Conservation (phyloP, 345 rosid genomes). For the Brassica nigra region DNA sequence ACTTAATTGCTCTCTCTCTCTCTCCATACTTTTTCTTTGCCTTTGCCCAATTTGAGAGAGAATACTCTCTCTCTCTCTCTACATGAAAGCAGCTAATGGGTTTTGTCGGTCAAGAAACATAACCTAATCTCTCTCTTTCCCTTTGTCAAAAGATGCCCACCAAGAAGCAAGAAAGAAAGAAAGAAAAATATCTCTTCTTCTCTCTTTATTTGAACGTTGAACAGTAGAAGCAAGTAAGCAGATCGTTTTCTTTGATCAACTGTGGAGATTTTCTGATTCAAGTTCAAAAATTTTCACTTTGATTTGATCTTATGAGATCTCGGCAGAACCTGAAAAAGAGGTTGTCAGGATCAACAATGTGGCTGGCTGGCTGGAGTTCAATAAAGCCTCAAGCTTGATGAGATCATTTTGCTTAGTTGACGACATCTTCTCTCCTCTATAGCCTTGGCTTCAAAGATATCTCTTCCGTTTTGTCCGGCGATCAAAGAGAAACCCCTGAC, state of each 20-base stretch:
- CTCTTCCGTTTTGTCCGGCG: not conserved
- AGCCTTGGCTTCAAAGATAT: not conserved
- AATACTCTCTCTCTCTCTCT: slow-evolving; percentile 1
- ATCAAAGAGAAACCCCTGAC: not conserved
- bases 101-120: slow-evolving; percentile 37
- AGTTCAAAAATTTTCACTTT: not conserved
- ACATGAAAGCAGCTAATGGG: slow-evolving; percentile 28
- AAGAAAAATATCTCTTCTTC: not conserved
- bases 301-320: not conserved
- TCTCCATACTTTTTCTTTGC: slow-evolving; percentile 16
- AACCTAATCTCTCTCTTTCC: not conserved
- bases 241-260: not conserved
- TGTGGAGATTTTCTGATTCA: not conserved
- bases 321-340: not conserved
- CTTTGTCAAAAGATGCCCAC: slow-evolving; percentile 46
- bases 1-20: slow-evolving; percentile 1
- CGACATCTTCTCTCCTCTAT: not conserved
- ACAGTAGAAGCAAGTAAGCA: not conserved
- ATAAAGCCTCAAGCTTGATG: not conserved
- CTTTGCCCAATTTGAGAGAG: slow-evolving; percentile 35
- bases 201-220: slow-evolving; percentile 35
- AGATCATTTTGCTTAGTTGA: not conserved
- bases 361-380: not conserved
- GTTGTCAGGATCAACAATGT: not conserved
- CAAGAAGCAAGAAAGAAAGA: not conserved